Evolutionary conservation across 306 rosid genomes (phyloP), one percentile per base, ranked within the genome.

Genomic region (Cucurbita moschata): DNA sequence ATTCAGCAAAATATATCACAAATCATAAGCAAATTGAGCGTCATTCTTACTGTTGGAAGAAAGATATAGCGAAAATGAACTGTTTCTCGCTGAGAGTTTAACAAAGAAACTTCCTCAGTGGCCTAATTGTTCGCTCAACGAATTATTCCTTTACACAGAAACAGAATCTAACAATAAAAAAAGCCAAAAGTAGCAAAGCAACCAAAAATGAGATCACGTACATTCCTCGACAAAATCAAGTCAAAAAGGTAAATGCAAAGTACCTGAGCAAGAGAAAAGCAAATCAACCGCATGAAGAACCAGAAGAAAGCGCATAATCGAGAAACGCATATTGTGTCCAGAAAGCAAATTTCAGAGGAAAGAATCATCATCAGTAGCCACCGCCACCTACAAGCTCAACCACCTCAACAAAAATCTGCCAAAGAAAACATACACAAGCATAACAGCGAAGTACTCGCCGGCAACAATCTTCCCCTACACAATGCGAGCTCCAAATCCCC

Each of bases 261-360:
- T 50, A 50, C 54, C 97, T 79, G 86, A 85, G 88, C 78, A 88
- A 56, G 81, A 79, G 86, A 82, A 58, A 53, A 81, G 72, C 73
- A 71, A 72, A 73, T 72, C 75, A 79, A 88, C 73, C 46, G 83
- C 73, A 76, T 74, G 83, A 72, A 83, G 72, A 75, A 85, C 61
- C 60, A 86, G 39, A 74, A 74, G 66, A 62, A 79, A 62, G 52
- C 77, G 79, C 80, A 54, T 0, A 78, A 72, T 54, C 14, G 77
- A 63, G 72, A 89, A 75, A 54, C 82, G 84, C 98, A 94, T 90
- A 82, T 85, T 86, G 81, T 79, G 78, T 79, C 35, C 80, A 64
- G 56, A 58, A 77, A 70, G 50, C 78, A 21, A 82, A 72, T 57
- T 72, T 76, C 83, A 78, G 65, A 63, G 72, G 58, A 74, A 74